Conservation (phyloP, 495 filamentous ascomycete genomes). For the Pyronema omphalodes region DNA sequence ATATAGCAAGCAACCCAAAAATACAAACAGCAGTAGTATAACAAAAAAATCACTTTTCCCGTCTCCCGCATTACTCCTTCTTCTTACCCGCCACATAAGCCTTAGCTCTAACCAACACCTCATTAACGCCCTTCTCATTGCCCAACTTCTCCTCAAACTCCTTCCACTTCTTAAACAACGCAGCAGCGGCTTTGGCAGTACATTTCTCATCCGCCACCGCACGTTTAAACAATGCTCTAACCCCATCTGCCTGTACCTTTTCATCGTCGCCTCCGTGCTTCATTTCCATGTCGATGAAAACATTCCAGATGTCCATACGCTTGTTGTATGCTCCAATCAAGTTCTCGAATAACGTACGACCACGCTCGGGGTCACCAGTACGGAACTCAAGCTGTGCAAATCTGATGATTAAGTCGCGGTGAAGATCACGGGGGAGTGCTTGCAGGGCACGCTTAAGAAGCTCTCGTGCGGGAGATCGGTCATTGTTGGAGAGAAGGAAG, state of each 20-base stretch:
- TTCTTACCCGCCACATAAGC: constrained; percentile 45
- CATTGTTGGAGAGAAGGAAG: constrained; percentile 45
- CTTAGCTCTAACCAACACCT: constrained; percentile 53
- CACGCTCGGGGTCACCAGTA: constrained; percentile 73
- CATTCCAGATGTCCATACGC: constrained; percentile 80
- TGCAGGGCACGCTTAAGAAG: constrained; percentile 77
- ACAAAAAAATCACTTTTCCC: too few species aligned
- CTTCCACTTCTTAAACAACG: constrained; percentile 70
- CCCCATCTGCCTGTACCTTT: constrained; percentile 13
- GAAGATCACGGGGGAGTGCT: constrained; percentile 50
- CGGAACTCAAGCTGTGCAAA: constrained; percentile 86
- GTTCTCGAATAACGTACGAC: constrained; percentile 84
- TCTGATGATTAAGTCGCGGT: constrained; percentile 56
- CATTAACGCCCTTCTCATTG: constrained; percentile 49
- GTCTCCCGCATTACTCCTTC: not conserved
- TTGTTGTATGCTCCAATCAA: constrained; percentile 70
- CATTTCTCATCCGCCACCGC: constrained; percentile 17
- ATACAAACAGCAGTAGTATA: too few species aligned
- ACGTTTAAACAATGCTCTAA: constrained; percentile 28
- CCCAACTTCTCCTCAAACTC: constrained; percentile 59
- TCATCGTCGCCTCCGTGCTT: constrained; percentile 18
- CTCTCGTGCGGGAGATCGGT: constrained; percentile 55
- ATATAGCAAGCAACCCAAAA: too few species aligned
- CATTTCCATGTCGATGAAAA: constrained; percentile 73
- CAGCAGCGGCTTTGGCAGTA: constrained; percentile 35